A percentile compares a stretch with the other conserved stretches of the same genome.
Evolutionary conservation across 83 land plant genomes (phyloP).

Genomic region (Diphasiastrum complanatum): DNA sequence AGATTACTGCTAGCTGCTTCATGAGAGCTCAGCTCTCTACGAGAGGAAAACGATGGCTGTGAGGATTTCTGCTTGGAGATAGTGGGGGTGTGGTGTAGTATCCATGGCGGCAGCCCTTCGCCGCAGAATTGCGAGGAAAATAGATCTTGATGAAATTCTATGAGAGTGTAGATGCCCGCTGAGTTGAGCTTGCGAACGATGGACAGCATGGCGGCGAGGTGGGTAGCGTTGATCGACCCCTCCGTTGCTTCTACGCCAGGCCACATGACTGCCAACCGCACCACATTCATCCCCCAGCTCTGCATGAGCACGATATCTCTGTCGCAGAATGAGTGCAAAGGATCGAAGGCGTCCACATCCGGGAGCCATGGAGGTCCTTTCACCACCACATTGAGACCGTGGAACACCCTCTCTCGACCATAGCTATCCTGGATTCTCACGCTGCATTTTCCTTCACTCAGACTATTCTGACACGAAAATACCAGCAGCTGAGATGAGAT

Average conservation of each 20-base stretch:
- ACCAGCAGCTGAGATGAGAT: no score
- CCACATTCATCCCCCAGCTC: slow-evolving; percentile 16
- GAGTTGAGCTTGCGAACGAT: slow-evolving; percentile 15
- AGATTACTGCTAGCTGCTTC: no score
- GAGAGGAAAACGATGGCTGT: no score
- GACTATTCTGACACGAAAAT: no score
- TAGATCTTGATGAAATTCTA: slow-evolving; percentile 23
- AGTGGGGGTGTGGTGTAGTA: background rate
- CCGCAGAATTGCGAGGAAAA: slow-evolving; percentile 20
- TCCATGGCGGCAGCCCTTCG: slow-evolving; percentile 19
- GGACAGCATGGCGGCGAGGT: slow-evolving; percentile 4
- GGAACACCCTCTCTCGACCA: slow-evolving; percentile 22
- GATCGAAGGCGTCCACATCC: slow-evolving; percentile 6
- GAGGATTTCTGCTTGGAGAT: background rate
- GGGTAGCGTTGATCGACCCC: slow-evolving; percentile 8
- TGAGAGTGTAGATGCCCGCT: slow-evolving; percentile 18
- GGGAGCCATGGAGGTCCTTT: slow-evolving; percentile 20
- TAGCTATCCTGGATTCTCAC: slow-evolving; percentile 7
- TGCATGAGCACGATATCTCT: slow-evolving; percentile 9
- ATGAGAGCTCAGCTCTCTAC: no score
- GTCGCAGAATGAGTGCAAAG: slow-evolving; percentile 16
- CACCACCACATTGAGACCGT: slow-evolving; percentile 22
- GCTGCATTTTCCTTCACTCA: no score
- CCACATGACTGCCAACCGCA: slow-evolving; percentile 20
- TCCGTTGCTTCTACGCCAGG: slow-evolving; percentile 18